Evolutionary conservation across 2,329 filamentous ascomycete species (phyloP).

Genomic region (Alternaria sp.): DNA sequence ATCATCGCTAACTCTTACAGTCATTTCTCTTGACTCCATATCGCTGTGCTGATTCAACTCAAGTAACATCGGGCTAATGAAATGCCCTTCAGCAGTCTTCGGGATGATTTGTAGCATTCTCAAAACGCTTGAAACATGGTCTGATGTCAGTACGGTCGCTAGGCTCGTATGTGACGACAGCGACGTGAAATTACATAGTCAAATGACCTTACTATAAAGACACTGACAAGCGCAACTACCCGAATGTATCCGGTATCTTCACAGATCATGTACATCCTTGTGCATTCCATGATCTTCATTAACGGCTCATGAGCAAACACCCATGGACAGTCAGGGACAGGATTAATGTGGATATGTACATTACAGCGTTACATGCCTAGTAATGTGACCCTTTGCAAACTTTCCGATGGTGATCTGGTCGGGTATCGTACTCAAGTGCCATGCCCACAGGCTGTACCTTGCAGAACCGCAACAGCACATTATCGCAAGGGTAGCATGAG

Average conservation of each 20-base stretch:
- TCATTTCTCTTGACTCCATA: neutral
- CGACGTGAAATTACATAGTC: neutral
- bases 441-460: neutral
- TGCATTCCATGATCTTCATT: neutral
- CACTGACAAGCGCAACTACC: neutral
- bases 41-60: neutral
- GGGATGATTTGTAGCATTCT: neutral
- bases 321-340: neutral
- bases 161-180: neutral
- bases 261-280: neutral
- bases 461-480: conserved; percentile 5
- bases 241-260: neutral
- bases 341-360: neutral
- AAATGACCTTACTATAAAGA: neutral
- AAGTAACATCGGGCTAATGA: neutral
- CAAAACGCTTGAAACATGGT: neutral
- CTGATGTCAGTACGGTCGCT: rapidly evolving
- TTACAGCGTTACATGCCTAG: neutral
- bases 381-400: neutral
- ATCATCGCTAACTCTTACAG: neutral
- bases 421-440: neutral
- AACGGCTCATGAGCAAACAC: neutral
- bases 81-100: neutral
- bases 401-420: neutral
- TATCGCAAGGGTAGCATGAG: conserved; percentile 19